Evolutionary conservation across 352 stramenopile species (phyloP).

Genomic region (Pythium chondricola): DNA sequence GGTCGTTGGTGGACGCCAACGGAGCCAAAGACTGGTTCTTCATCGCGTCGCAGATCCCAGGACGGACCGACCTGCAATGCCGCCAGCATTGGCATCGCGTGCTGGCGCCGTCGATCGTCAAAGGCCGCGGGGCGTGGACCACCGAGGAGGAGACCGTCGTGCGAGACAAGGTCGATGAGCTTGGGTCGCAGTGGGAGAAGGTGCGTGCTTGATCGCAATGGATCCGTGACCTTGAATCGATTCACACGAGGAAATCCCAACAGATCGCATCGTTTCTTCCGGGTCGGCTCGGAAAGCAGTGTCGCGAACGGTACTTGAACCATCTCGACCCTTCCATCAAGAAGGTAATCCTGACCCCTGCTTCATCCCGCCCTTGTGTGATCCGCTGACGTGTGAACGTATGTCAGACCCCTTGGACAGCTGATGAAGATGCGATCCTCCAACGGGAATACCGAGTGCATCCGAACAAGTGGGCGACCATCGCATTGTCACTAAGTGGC

Average conservation of each 20-base stretch:
- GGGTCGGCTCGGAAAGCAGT: conserved; percentile 59
- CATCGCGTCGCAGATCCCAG: conserved; percentile 60
- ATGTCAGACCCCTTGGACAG: conserved; percentile 51
- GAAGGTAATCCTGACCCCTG: conserved; percentile 22
- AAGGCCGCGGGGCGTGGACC: conserved; percentile 57
- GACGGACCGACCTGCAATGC: conserved; percentile 67
- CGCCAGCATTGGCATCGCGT: conserved; percentile 73
- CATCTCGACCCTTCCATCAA: conserved; percentile 41
- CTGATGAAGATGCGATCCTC: conserved; percentile 36
- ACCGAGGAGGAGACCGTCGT: conserved; percentile 39
- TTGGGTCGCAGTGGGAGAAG: conserved; percentile 55
- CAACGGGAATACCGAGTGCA: conserved; percentile 16
- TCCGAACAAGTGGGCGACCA: conserved; percentile 36
- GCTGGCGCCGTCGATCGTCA: conserved; percentile 38
- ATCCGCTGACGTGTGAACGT: neutral
- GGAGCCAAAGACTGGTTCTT: conserved; percentile 67
- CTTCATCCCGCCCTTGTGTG: neutral
- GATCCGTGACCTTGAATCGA: neutral
- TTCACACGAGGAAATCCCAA: neutral
- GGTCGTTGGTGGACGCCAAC: conserved; percentile 30
- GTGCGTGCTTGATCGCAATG: conserved; percentile 17
- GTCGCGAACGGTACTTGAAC: conserved; percentile 65
- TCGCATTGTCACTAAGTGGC: conserved; percentile 39
- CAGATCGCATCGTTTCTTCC: conserved; percentile 56
- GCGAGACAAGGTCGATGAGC: conserved; percentile 28